Percentiles rank a stretch among this genome's conserved stretches.
Conservation (phyloP, 805 yeast species). For the Nakazawaea wickerhamii region DNA sequence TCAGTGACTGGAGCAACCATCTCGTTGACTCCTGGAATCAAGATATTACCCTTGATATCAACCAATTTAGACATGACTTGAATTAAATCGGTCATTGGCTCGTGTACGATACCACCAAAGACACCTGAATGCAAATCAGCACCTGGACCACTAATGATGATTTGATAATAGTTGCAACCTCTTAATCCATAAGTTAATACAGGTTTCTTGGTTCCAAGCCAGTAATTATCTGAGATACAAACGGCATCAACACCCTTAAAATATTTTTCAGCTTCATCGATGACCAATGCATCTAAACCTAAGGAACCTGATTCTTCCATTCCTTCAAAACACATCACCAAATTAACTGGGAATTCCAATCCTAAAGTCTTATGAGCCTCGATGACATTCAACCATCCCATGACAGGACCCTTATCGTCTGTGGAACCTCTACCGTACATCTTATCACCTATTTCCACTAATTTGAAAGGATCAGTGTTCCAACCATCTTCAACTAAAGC, state of each 20-base stretch:
- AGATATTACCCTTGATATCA: constrained; percentile 73
- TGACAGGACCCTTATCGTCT: constrained; percentile 97
- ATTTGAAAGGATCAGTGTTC: constrained; percentile 84
- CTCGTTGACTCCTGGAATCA: constrained; percentile 83
- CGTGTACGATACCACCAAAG: constrained; percentile 95
- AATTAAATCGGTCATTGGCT: constrained; percentile 92
- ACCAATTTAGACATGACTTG: constrained; percentile 75
- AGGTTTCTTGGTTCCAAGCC: constrained; percentile 97
- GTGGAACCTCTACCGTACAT: constrained; percentile 92
- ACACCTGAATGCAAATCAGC: constrained; percentile 98
- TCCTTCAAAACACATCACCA: constrained; percentile 92
- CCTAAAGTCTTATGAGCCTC: constrained; percentile 87
- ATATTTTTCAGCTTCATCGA: constrained; percentile 69
- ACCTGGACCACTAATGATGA: constrained; percentile 80
- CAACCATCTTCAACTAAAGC: constrained; percentile 92
- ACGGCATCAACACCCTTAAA: constrained; percentile 91
- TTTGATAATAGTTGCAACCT: constrained; percentile 91
- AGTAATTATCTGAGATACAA: constrained; percentile 94
- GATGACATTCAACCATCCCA: constrained; percentile 92
- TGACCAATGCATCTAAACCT: constrained; percentile 82
- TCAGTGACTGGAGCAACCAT: constrained; percentile 93
- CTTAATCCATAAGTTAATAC: constrained; percentile 96
- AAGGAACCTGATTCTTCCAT: constrained; percentile 98
- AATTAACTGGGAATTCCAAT: constrained; percentile 87
- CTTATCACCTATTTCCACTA: constrained; percentile 63